phyloP scores from a whole-genome alignment of 768 basidiomycete genomes.

The Leccinum variicolor region DNA sequence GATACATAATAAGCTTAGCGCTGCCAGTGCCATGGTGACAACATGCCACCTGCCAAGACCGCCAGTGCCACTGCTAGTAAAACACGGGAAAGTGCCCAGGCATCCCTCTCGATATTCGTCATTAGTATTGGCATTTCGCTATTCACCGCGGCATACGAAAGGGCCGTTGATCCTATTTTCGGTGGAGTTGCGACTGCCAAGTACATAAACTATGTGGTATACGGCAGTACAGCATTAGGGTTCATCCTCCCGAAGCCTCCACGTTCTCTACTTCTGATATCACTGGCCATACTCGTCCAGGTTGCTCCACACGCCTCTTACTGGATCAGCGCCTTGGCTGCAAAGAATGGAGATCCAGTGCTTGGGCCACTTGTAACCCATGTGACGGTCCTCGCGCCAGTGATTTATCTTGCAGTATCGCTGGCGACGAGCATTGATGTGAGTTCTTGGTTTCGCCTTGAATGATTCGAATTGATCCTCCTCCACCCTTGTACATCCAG shows the following conservation, averaged over 20 bases:
- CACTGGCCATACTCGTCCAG: conserved; percentile 40
- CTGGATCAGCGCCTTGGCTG: conserved; percentile 59
- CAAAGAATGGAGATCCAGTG: conserved; percentile 48
- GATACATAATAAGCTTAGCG: no score
- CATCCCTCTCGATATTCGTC: conserved; percentile 24
- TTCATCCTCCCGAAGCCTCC: conserved; percentile 31
- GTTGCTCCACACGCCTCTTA: conserved; percentile 62
- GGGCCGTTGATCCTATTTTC: conserved; percentile 66
- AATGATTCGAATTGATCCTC: background rate
- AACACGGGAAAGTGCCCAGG: conserved; percentile 13
- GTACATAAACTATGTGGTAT: conserved; percentile 42
- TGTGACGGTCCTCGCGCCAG: conserved; percentile 50
- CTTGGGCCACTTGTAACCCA: conserved; percentile 62
- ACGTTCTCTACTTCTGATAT: conserved; percentile 20
- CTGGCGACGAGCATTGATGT: conserved; percentile 43
- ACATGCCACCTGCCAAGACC: conserved; percentile 5
- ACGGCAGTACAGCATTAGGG: conserved; percentile 35
- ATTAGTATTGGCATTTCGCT: conserved; percentile 46
- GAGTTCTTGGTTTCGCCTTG: conserved; percentile 16
- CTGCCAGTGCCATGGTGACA: background rate
- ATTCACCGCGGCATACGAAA: conserved; percentile 58
- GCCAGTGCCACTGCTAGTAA: background rate
- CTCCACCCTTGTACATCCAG: conserved; percentile 9
- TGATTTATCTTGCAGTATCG: conserved; percentile 49
- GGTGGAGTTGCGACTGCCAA: conserved; percentile 53